Evolutionary conservation across 2,329 filamentous ascomycete genomes (phyloP), one percentile per base, ranked within the genome.

Genomic region (Claviceps pusilla): DNA sequence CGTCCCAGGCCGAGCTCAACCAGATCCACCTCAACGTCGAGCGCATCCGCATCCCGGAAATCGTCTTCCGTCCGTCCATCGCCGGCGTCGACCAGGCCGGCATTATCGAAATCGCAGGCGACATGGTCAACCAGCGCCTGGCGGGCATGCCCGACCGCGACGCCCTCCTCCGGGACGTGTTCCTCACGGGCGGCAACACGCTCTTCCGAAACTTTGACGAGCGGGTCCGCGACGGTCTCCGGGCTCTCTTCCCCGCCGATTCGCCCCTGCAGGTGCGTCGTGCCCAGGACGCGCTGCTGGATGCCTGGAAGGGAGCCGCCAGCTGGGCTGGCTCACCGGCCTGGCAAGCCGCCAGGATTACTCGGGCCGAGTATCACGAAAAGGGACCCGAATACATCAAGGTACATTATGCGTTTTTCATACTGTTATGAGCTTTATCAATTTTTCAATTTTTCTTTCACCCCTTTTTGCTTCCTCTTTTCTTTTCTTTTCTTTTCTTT

Each of bases 21-120:
- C 91, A 97, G 69, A 74, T 98, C 52, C 93, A 98, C 68, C 81
- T 98, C 59, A 98, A 98, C 67, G 89, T 98, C 53, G 90, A 97
- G 74, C 84, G 91, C 54, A 95, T 97, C 68, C 86, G 90, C 51
- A 89, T 95, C 2, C 90, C 90, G 3, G 91, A 97, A 71, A 85
- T 96, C 9, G 79, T 95, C 19, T 96, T 96, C 73, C 88, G 94
- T 65, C 91, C 90, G 0, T 84, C 85, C 16, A 95, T 97, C 64
- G 90, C 90, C 0, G 90, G 90, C 7, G 73, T 96, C 49, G 90
- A 97, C 67, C 93, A 98, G 71, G 89, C 91, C 1, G 93, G 93
- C 33, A 80, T 98, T 51, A 78, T 95, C 19, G 93, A 98, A 68
- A 94, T 97, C 55, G 87, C 87, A 0, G 85, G 89, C 16, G 89